A percentile compares a stretch with the other conserved stretches of the same genome.
phyloP scores from a whole-genome alignment of 2,329 filamentous ascomycete genomes.

The Fonsecaea nubica region DNA sequence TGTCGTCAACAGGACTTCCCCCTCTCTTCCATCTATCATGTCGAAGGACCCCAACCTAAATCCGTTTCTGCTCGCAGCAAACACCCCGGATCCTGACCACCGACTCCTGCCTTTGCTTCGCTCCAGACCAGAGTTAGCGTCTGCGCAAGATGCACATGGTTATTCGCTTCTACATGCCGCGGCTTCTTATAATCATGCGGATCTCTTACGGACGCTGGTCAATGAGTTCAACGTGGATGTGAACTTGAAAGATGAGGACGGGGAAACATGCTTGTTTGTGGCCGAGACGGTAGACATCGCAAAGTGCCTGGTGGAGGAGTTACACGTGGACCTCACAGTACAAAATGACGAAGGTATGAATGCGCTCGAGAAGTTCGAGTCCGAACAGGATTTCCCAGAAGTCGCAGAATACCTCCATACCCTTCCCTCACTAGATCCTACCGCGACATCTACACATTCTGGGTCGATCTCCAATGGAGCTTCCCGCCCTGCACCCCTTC shows the following conservation, averaged over 20 bases:
- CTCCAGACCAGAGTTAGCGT: slow-evolving; percentile 75
- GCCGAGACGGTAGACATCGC: slow-evolving; percentile 81
- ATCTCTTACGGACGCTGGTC: slow-evolving; percentile 77
- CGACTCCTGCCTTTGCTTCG: slow-evolving; percentile 76
- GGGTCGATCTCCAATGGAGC: slow-evolving; percentile 43
- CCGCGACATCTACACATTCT: slow-evolving; percentile 37
- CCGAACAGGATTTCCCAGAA: slow-evolving; percentile 77
- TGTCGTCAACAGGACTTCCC: neutral
- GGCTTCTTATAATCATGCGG: slow-evolving; percentile 86
- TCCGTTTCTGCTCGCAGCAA: slow-evolving; percentile 78
- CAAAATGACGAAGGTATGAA: slow-evolving; percentile 78
- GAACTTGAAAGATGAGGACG: slow-evolving; percentile 85
- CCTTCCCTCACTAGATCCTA: slow-evolving; percentile 45
- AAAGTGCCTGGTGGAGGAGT: slow-evolving; percentile 78
- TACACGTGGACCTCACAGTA: slow-evolving; percentile 71
- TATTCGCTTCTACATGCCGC: slow-evolving; percentile 95
- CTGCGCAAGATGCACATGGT: slow-evolving; percentile 83
- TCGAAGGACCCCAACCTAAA: slow-evolving; percentile 52
- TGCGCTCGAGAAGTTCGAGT: slow-evolving; percentile 78
- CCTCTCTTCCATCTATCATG: slow-evolving; percentile 14
- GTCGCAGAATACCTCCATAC: slow-evolving; percentile 74
- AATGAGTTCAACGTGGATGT: slow-evolving; percentile 77
- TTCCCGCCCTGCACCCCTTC: slow-evolving; percentile 66
- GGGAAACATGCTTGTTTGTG: slow-evolving; percentile 94
- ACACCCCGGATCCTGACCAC: slow-evolving; percentile 65